These are phyloP conservation scores for Mucor saturninus DNA, from an alignment of 371 early-diverging fungal genomes.

Conservation along the genomic window DNA sequence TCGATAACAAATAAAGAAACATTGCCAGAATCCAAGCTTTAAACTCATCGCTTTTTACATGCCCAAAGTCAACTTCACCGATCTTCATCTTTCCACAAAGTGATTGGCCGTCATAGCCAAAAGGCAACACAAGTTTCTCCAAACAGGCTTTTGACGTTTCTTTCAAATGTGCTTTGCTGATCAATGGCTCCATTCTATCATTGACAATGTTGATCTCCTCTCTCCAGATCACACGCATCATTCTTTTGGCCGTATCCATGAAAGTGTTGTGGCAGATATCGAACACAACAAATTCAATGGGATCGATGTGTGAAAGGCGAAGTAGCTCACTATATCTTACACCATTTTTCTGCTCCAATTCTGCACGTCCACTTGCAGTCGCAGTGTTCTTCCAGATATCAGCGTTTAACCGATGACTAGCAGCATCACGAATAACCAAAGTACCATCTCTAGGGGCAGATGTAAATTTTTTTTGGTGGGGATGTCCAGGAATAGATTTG, in stretches of 20 bases:
- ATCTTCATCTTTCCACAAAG: neutral
- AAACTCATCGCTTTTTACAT: neutral
- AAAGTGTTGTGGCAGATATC: slow-evolving; percentile 25
- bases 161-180: neutral
- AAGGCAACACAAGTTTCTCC: neutral
- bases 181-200: neutral
- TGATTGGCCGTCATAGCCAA: neutral
- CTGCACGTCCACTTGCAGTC: neutral
- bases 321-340: slow-evolving; percentile 19
- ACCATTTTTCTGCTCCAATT: slow-evolving; percentile 6
- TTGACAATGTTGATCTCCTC: neutral
- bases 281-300: slow-evolving; percentile 9
- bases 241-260: slow-evolving; percentile 9
- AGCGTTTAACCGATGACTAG: neutral
- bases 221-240: neutral
- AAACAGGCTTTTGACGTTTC: neutral
- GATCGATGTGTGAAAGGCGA: slow-evolving; percentile 20
- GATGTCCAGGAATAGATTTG: neutral
- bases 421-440: neutral
- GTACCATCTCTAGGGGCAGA: neutral
- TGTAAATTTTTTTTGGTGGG: neutral
- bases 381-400: neutral
- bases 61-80: neutral
- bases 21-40: neutral
- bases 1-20: neutral